phyloP scores from a whole-genome alignment of 2,329 filamentous ascomycete genomes.

The Fusarium nisikadoi region DNA sequence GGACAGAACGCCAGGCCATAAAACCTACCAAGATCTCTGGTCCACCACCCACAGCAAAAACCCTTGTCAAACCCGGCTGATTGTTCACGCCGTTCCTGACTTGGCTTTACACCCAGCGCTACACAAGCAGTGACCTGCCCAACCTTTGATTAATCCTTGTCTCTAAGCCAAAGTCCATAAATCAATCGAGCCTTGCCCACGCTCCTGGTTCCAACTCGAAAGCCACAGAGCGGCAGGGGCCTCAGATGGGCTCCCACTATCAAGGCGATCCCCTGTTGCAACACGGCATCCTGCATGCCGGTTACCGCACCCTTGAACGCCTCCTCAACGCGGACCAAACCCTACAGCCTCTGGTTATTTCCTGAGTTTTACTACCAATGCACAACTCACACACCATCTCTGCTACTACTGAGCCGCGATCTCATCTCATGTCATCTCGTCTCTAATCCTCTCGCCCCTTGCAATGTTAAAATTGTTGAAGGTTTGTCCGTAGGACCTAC shows the following conservation, averaged over 20 bases:
- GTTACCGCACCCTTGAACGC: conserved; percentile 11
- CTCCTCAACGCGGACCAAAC: conserved; percentile 17
- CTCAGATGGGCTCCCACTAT: conserved; percentile 12
- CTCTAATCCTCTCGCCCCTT: neutral
- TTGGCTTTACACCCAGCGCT: conserved; percentile 33
- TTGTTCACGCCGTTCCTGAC: conserved; percentile 45
- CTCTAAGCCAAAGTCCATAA: conserved; percentile 17
- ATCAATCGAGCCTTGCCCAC: conserved; percentile 16
- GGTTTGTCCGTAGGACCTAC: neutral
- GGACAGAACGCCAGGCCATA: conserved; percentile 2
- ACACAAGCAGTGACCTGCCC: conserved; percentile 13
- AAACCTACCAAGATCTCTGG: conserved; percentile 27
- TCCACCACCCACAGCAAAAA: conserved; percentile 34
- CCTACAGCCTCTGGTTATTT: conserved; percentile 28
- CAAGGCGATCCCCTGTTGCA: conserved; percentile 10
- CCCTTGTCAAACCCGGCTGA: conserved; percentile 43
- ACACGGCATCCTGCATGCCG: conserved; percentile 17
- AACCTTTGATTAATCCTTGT: conserved; percentile 19
- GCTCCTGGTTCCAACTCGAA: conserved; percentile 28
- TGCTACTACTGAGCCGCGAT: neutral
- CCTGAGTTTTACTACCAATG: neutral
- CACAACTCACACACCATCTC: conserved; percentile 12
- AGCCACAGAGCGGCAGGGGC: conserved; percentile 20
- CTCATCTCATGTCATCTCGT: conserved; percentile 8
- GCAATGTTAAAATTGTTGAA: neutral